Base-by-base conservation (phyloP, 768 basidiomycete genomes). In the Russula sp. region DNA sequence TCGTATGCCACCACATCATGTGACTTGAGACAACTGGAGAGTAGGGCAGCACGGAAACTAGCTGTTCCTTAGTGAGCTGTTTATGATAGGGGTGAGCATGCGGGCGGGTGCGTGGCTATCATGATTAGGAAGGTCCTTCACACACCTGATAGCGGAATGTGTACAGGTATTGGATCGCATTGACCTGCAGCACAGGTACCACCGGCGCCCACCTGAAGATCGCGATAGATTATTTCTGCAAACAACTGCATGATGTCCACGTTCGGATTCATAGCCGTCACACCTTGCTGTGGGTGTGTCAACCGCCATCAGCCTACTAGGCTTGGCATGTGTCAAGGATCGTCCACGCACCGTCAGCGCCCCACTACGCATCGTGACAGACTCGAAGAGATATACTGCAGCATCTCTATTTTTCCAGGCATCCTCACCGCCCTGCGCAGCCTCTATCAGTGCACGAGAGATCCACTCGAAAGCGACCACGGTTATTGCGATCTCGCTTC, bases 181-280 rank as follows among this genome's bases (percentile, higher is more conserved):
- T 94, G 32, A 96, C 94, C 70, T 95, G 92, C 47, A 99, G 78
- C 68, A 98, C 22, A 27, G 22, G 22, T 27, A 27, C 22, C 2
- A 2, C 22, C 2, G 22, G 22, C 22, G 22, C 22, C 76, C 2
- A 91, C 88, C 65, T 85, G 88, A 45, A 98, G 76, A 73, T 99
- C 96, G 66, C 86, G 80, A 71, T 87, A 91, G 16, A 98, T 89
- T 70, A 97, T 85, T 20, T 94, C 87, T 18, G 90, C 90, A 77
- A 98, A 99, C 78, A 96, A 98, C 69, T 92, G 84, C 70, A 99
- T 89, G 37, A 98, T 88, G 72, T 98, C 91, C 35, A 98, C 89
- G 57, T 94, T 82, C 1, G 87, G 82, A 70, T 98, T 99, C 40
- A 89, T 91, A 18, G 92, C 89, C 1, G 96, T 98, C 37, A 98